Base-by-base conservation (phyloP, 805 yeast genomes). In the Hyphopichia homilentoma region DNA sequence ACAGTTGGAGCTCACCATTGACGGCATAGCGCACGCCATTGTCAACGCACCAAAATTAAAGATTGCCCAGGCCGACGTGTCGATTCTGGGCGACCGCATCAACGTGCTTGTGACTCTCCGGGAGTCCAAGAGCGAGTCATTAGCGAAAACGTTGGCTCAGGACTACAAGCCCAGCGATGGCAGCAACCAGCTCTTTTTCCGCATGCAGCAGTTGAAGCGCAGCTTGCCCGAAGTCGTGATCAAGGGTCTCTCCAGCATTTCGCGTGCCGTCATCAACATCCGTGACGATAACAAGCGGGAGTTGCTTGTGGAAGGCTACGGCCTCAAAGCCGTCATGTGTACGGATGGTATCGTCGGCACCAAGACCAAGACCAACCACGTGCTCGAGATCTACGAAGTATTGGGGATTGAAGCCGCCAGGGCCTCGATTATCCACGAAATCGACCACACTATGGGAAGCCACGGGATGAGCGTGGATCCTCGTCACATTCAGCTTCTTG, bases 401-500 rank as follows among this genome's bases (percentile, higher is more conserved):
- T 68, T 93, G 40, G 99, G 99, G 51, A 94, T 93, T 43, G 99
- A 93, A 59, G 99, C 99, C 2, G 98, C 98, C 1, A 75, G 99
- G 57, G 67, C 87, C 1, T 82, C 95, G 47, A 93, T 93, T 56
- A 84, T 93, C 54, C 79, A 79, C 42, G 99, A 93, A 67, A 93
- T 93, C 59, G 95, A 85, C 54, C 88, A 88, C 55, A 93, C 98
- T 34, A 93, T 93, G 99, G 81, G 95, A 55, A 87, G 88, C 62
- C 98, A 93, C 70, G 99, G 99, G 63, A 93, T 93, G 98, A 86
- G 95, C 58, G 97, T 93, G 30, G 99, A 93, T 71, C 98, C 97
- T 40, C 95, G 99, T 71, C 99, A 93, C 60, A 89, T 94, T 57
- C 97, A 93, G 66, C 69, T 93, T 29, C 68, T 93, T 43, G 98